Evolutionary conservation across 371 early-diverging fungal species (phyloP).

Genomic region (Lichtheimia corymbifera): DNA sequence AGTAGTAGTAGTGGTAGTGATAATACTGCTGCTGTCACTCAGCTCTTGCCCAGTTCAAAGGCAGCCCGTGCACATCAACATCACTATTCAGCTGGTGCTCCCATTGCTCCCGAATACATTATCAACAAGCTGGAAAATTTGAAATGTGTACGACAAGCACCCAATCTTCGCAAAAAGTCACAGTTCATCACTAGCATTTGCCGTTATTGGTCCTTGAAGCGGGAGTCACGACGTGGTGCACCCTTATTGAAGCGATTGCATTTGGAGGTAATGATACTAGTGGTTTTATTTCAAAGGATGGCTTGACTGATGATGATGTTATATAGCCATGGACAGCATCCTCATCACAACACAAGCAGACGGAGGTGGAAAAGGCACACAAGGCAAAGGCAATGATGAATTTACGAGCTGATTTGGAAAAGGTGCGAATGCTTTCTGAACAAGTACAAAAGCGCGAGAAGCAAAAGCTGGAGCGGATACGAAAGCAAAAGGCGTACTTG

Average conservation of each 20-base stretch:
- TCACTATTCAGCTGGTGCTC: constrained; percentile 58
- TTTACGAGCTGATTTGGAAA: constrained; percentile 86
- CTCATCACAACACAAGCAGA: constrained; percentile 77
- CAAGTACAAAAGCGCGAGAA: constrained; percentile 87
- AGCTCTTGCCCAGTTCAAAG: constrained; percentile 49
- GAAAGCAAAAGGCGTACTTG: constrained; percentile 67
- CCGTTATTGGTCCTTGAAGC: constrained; percentile 94
- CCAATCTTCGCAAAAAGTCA: constrained; percentile 49
- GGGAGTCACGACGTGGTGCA: constrained; percentile 84
- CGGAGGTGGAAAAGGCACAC: constrained; percentile 75
- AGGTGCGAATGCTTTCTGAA: constrained; percentile 84
- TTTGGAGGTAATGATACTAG: constrained; percentile 68
- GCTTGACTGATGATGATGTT: not conserved
- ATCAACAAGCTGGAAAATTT: constrained; percentile 61
- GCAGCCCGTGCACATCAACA: constrained; percentile 66
- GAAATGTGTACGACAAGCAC: constrained; percentile 39
- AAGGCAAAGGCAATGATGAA: constrained; percentile 56
- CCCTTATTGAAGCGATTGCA: constrained; percentile 94
- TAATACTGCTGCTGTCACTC: constrained; percentile 26
- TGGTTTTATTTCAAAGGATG: not conserved
- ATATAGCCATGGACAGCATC: constrained; percentile 92
- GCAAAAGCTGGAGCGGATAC: constrained; percentile 68
- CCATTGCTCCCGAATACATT: constrained; percentile 72
- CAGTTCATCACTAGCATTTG: constrained; percentile 69
- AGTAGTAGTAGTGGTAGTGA: constrained; percentile 4